These are phyloP conservation scores for Suhomyces canberraensis DNA, from an alignment of 805 yeast genomes.

Conservation along the genomic window DNA sequence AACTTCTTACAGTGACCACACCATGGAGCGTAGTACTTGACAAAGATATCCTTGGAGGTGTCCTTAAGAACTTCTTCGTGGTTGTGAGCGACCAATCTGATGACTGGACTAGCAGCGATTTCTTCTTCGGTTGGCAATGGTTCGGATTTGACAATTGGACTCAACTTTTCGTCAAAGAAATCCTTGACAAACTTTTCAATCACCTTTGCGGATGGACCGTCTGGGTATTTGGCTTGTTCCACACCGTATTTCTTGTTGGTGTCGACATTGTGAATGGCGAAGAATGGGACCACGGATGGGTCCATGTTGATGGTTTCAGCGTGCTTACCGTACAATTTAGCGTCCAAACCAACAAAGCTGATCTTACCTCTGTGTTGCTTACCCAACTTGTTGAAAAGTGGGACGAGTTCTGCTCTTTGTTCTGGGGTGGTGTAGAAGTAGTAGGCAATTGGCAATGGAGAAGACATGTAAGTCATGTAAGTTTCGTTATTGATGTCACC, in stretches of 20 bases:
- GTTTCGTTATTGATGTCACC: conserved; percentile 85
- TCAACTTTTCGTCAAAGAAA: conserved; percentile 60
- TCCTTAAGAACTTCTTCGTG: conserved; percentile 67
- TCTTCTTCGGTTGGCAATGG: conserved; percentile 82
- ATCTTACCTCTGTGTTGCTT: conserved; percentile 73
- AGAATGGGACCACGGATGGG: conserved; percentile 78
- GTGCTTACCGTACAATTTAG: conserved; percentile 75
- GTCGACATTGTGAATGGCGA: conserved; percentile 82
- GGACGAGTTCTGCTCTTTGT: conserved; percentile 56
- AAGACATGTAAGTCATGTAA: conserved; percentile 67
- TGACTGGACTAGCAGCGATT: conserved; percentile 52
- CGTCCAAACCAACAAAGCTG: conserved; percentile 88
- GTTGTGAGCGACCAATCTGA: conserved; percentile 77
- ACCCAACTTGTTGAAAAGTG: conserved; percentile 59
- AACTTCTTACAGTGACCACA: conserved; percentile 94
- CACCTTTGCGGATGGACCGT: conserved; percentile 44
- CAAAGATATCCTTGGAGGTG: conserved; percentile 64
- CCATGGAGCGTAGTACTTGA: conserved; percentile 96
- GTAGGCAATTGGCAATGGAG: conserved; percentile 80
- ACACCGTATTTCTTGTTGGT: conserved; percentile 67
- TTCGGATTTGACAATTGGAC: conserved; percentile 79
- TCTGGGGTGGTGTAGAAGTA: conserved; percentile 73
- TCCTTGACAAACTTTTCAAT: conserved; percentile 62
- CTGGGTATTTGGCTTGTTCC: conserved; percentile 53
- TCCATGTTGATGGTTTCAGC: conserved; percentile 82